phyloP scores from a whole-genome alignment of 1,284 basidiomycete species.

The Rhizopogon hawkerae region DNA sequence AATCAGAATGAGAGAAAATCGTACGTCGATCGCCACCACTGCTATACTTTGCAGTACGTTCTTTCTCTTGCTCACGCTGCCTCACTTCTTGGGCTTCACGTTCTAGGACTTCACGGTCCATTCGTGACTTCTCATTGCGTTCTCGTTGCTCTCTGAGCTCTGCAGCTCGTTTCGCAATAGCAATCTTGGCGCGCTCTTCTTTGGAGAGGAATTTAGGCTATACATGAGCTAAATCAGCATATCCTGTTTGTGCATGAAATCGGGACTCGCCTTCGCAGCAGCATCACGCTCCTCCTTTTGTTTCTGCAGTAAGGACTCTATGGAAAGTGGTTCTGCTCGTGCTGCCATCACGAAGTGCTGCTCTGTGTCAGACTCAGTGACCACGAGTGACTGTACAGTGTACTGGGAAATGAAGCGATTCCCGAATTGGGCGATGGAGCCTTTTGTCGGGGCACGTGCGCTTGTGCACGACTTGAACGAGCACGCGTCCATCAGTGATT shows the following conservation, averaged over 20 bases:
- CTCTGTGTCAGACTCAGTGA: neutral
- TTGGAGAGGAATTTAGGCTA: conserved; percentile 87
- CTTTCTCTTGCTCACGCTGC: conserved; percentile 30
- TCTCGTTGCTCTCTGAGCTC: conserved; percentile 68
- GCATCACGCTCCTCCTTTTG: conserved; percentile 85
- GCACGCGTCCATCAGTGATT: neutral
- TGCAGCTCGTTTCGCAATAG: conserved; percentile 75
- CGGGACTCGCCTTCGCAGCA: conserved; percentile 64
- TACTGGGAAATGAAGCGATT: neutral
- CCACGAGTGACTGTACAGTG: neutral
- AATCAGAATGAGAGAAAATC: conserved; percentile 32
- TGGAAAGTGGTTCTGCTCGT: conserved; percentile 61
- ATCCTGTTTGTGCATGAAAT: neutral
- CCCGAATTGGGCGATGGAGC: conserved; percentile 1
- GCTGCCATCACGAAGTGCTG: conserved; percentile 25
- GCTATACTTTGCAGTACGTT: conserved; percentile 21
- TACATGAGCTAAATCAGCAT: conserved; percentile 6
- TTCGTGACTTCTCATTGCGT: conserved; percentile 46
- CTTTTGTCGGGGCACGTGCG: conserved; percentile 1
- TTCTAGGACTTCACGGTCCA: conserved; percentile 65
- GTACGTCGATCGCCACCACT: conserved; percentile 28
- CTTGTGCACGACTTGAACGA: neutral
- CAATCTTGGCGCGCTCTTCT: conserved; percentile 80
- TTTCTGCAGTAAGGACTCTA: conserved; percentile 78
- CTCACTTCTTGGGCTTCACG: conserved; percentile 64